Evolutionary conservation across 2,329 filamentous ascomycete species (phyloP).

Genomic region (Fusarium scirpi): DNA sequence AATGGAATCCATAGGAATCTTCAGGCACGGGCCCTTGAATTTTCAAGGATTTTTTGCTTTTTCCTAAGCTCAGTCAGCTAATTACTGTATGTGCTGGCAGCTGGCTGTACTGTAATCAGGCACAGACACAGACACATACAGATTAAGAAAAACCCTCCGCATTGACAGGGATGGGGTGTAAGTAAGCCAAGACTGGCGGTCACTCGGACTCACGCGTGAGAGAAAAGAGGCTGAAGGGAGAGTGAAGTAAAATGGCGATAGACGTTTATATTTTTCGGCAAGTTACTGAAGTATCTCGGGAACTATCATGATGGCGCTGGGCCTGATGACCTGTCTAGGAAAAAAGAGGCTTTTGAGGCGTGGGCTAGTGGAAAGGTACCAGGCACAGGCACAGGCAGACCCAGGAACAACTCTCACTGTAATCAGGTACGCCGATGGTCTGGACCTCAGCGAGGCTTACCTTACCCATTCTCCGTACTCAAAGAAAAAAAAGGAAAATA

Average conservation of each 20-base stretch:
- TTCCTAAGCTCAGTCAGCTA: not conserved
- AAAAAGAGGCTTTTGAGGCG: slow-evolving; percentile 30
- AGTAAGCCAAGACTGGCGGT: slow-evolving; percentile 13
- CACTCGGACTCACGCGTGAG: slow-evolving; percentile 5
- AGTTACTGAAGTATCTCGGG: slow-evolving; percentile 7
- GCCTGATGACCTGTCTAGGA: slow-evolving; percentile 22
- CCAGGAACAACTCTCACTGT: not conserved
- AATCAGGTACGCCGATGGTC: slow-evolving; percentile 13
- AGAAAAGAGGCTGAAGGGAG: slow-evolving; percentile 24
- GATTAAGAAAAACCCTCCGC: slow-evolving; percentile 9
- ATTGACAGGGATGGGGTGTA: slow-evolving; percentile 17
- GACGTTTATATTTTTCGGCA: slow-evolving; percentile 7
- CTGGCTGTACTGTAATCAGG: slow-evolving; percentile 12
- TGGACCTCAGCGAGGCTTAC: slow-evolving; percentile 22
- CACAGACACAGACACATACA: slow-evolving; percentile 16
- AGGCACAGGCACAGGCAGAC: slow-evolving; percentile 39
- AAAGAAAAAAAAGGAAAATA: not conserved
- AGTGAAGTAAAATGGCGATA: slow-evolving; percentile 6
- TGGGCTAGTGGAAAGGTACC: slow-evolving; percentile 28
- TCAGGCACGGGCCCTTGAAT: slow-evolving; percentile 28
- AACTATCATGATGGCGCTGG: slow-evolving; percentile 30
- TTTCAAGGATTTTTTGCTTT: slow-evolving; percentile 32
- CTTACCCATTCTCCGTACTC: not conserved
- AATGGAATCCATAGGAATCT: slow-evolving; percentile 18
- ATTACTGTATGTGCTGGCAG: not conserved